phyloP scores from a whole-genome alignment of 805 yeast species.

The Yamadazyma sp. region DNA sequence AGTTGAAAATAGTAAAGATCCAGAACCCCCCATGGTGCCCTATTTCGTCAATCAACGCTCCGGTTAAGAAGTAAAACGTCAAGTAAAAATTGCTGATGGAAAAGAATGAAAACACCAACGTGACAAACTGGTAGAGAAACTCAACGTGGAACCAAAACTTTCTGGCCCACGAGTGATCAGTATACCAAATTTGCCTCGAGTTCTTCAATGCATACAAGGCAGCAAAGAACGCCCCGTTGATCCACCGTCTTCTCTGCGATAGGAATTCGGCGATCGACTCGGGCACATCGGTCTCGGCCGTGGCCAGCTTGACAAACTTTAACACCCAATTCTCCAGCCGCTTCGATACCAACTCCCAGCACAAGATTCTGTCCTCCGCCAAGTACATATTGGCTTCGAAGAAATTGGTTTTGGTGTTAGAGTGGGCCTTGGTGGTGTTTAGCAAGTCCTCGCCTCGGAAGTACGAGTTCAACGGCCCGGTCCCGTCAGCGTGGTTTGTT shows the following conservation, averaged over 20 bases:
- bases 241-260: slow-evolving; percentile 93
- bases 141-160: slow-evolving; percentile 75
- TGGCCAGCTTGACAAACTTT: slow-evolving; percentile 88
- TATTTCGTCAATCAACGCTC: slow-evolving; percentile 53
- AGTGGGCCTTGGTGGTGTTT: slow-evolving; percentile 24
- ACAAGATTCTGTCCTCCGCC: slow-evolving; percentile 94
- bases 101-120: slow-evolving; percentile 84
- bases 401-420: slow-evolving; percentile 61
- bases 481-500: slow-evolving; percentile 80
- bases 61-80: slow-evolving; percentile 90
- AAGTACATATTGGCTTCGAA: slow-evolving; percentile 96
- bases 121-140: slow-evolving; percentile 77
- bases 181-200: slow-evolving; percentile 70
- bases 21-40: slow-evolving; percentile 58
- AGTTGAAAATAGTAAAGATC: slow-evolving; percentile 82
- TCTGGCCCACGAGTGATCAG: slow-evolving; percentile 69
- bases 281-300: slow-evolving; percentile 97
- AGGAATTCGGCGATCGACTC: slow-evolving; percentile 82
- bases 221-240: slow-evolving; percentile 95
- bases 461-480: slow-evolving; percentile 87
- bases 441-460: slow-evolving; percentile 78
- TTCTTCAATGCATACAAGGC: slow-evolving; percentile 84
- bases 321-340: slow-evolving; percentile 81
- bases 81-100: slow-evolving; percentile 89
- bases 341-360: slow-evolving; percentile 95